These are phyloP conservation scores for Daldinia caldariorum DNA, from an alignment of 495 filamentous ascomycete species.

Conservation along the genomic window DNA sequence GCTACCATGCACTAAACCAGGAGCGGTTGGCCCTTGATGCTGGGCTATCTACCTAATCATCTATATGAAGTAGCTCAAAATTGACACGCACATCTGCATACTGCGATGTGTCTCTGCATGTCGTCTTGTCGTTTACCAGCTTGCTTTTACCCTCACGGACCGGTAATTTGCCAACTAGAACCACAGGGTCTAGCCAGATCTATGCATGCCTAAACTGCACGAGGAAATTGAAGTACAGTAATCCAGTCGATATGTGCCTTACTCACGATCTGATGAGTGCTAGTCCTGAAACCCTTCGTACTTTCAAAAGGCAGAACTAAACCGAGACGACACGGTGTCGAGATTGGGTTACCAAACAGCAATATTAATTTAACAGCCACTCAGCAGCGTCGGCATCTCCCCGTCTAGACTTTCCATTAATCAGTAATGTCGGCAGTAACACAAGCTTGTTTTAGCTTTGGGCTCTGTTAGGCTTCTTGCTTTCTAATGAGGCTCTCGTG, in stretches of 20 bases:
- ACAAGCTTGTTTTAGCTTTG: slow-evolving; percentile 9
- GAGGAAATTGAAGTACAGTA: slow-evolving; percentile 12
- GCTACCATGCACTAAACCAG: slow-evolving; percentile 17
- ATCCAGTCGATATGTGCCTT: slow-evolving; percentile 2
- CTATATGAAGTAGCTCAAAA: slow-evolving; percentile 15
- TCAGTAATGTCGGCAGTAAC: neutral
- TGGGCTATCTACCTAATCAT: slow-evolving; percentile 17
- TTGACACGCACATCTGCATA: slow-evolving; percentile 21
- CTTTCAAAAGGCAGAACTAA: neutral
- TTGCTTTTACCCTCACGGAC: slow-evolving; percentile 7
- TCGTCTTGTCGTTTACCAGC: neutral
- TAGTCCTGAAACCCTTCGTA: slow-evolving; percentile 12
- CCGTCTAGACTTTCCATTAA: neutral
- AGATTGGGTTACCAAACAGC: slow-evolving; percentile 1
- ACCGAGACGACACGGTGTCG: slow-evolving; percentile 9
- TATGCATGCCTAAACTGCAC: slow-evolving; percentile 14
- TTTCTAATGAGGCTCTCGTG: slow-evolving; percentile 13
- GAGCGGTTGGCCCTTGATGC: slow-evolving; percentile 21
- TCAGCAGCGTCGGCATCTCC: neutral
- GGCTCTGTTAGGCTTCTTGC: neutral
- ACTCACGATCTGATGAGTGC: slow-evolving; percentile 10
- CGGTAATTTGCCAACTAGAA: slow-evolving; percentile 16
- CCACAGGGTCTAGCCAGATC: slow-evolving; percentile 28
- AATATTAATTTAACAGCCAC: neutral
- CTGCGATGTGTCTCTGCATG: slow-evolving; percentile 26